Base-by-base conservation (phyloP, 331 rosid species). In the Arachis monticola region DNA sequence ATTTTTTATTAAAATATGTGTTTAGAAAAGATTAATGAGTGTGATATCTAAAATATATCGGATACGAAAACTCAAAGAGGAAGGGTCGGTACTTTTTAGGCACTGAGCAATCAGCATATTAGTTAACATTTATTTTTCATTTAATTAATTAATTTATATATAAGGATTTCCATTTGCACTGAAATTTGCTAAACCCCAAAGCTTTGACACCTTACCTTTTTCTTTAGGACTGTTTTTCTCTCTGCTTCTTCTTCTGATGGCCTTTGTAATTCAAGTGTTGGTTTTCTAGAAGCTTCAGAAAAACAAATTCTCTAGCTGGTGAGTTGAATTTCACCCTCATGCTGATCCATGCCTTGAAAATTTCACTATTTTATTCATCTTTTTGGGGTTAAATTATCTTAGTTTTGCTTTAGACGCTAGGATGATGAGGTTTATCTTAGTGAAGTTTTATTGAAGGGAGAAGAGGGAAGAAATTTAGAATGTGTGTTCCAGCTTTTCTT, bases 381-480 rank as follows among this genome's bases (percentile, higher is more conserved):
- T 8, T 8, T 13, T 53, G 59, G 13, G 2, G 8, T 11, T 50
- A 14, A 6, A 50, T 11, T 47, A 8, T 31, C 7, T 38, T 47
- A 1, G 8, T 11, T 61, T 70, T 40, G 2, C 64, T 82, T 69
- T 22, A 2, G 3, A 41, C 30, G 7, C n/a, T 45, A 0, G 22
- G 12, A 52, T n/a, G 59, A 57, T 45, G 30, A 8, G 13, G 6
- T 70, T 68, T 27, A 45, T 13, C 44, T 68, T 5, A 14, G 10
- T 67, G 61, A 79, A 79, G 75, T 52, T 79, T 79, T 67, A 57
- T 57, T 35, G 51, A 12, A 22, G 41, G 64, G n/a, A 30, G 10
- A 67, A 13, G 17, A 31, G 70, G 41, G 41, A 48, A 32, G 14
- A 1, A 3, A 69, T 63, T 38, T 41, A 11, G 72, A 77, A 72